phyloP scores from a whole-genome alignment of 2,329 filamentous ascomycete genomes.

The Neofusicoccum parvum region DNA sequence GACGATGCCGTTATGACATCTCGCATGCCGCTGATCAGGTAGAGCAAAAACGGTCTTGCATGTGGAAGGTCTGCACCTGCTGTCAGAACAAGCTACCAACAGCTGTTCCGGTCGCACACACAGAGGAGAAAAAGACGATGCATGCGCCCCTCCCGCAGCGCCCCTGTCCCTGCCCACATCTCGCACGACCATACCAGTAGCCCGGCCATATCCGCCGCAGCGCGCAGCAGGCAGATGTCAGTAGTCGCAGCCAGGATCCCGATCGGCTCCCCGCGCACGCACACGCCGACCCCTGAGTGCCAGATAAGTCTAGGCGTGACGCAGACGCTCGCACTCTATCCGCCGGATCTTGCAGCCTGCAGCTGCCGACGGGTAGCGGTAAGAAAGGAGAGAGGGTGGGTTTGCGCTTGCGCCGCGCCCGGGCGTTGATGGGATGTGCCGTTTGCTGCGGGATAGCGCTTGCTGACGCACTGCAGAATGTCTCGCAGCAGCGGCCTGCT shows the following conservation, averaged over 20 bases:
- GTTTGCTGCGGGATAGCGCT: constrained; percentile 11
- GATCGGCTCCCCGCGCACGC: not conserved
- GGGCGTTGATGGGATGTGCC: not conserved
- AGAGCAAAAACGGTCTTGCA: constrained; percentile 6
- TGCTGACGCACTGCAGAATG: not conserved
- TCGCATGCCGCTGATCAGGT: not conserved
- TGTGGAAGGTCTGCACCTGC: not conserved
- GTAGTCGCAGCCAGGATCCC: not conserved
- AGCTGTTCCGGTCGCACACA: not conserved
- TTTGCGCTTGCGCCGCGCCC: not conserved
- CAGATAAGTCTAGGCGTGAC: not conserved
- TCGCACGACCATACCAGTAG: not conserved
- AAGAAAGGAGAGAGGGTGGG: not conserved
- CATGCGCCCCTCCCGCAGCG: constrained; percentile 1
- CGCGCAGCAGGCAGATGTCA: not conserved
- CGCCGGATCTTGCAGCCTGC: not conserved
- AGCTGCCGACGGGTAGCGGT: not conserved
- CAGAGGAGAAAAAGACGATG: not conserved
- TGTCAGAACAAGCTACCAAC: constrained; percentile 10
- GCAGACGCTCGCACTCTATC: not conserved
- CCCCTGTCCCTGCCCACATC: constrained; percentile 13
- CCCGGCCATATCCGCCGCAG: not conserved
- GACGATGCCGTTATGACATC: constrained; percentile 7
- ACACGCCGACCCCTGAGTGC: not conserved
- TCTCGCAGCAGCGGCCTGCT: not conserved